Evolutionary conservation across 2,329 filamentous ascomycete genomes (phyloP), one percentile per base, ranked within the genome.

Genomic region (Talaromyces pinophilus): DNA sequence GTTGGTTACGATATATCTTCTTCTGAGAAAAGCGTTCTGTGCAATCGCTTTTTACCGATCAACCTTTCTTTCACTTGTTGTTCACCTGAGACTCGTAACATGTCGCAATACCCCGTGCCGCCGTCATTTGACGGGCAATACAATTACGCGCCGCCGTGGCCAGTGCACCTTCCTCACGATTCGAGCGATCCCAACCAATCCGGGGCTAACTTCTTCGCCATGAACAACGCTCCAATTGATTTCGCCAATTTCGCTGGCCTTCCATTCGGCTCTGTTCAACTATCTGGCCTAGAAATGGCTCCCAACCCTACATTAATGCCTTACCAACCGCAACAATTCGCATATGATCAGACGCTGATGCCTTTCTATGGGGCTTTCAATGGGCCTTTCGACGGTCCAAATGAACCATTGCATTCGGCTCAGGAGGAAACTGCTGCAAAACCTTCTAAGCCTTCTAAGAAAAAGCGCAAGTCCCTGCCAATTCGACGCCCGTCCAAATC

Each of bases 21-120:
- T 54, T 62, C 10, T 54, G 30, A 54, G 5, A 28, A 40, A 62
- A 5, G 1, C 52, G 13, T 25, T 10, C 15, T n/a, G 13, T 19
- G 19, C 35, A 44, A 19, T n/a, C 48, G 3, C 5, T 44, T 38
- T 17, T 15, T 8, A 17, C 35, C 40, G 33, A 42, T 17, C 7
- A 1, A 5, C 1, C n/a, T 52, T 11, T 28, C 8, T 22, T 50
- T 63, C 19, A 42, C 35, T 63, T 33, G 7, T 30, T 15, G 2
- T 5, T 55, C 17, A 5, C 19, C 19, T 17, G 25, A 33, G 19
- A 22, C 3, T 63, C 33, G n/a, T 64, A 74, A 63, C 60, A 84
- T 84, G 83, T 81, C 82, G 60, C 79, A 82, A 67, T 82, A 84
- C 74, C 80, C 80, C 64, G 74, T 76, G 67, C 78, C 78, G 54